These are phyloP conservation scores for Penicillium sp. DNA, from an alignment of 2,329 filamentous ascomycete genomes.

Conservation along the genomic window DNA sequence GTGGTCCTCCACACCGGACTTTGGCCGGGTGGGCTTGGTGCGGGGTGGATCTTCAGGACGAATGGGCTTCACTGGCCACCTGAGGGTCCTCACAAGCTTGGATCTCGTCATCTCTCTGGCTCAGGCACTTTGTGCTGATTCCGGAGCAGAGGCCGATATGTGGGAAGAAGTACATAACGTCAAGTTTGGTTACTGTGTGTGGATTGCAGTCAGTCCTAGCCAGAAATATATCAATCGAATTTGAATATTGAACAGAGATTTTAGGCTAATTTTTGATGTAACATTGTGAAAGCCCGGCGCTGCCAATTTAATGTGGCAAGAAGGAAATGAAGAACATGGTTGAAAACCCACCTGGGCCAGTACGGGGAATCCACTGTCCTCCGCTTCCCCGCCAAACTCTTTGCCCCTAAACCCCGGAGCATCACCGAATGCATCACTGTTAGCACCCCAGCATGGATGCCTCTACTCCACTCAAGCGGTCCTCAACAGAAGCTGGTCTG, in stretches of 20 bases:
- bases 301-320: neutral
- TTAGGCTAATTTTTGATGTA: neutral
- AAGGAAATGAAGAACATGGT: neutral
- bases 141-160: neutral
- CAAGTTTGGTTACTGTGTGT: neutral
- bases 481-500: conserved; percentile 36
- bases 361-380: conserved; percentile 7
- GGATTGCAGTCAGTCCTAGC: neutral
- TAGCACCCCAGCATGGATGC: conserved; percentile 17
- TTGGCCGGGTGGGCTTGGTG: conserved; percentile 14
- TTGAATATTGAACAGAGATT: neutral
- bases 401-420: conserved; percentile 24
- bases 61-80: conserved; percentile 1
- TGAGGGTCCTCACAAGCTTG: neutral
- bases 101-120: neutral
- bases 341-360: neutral
- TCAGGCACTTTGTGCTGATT: neutral
- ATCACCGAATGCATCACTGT: conserved; percentile 18
- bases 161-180: neutral
- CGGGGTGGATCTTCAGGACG: conserved; percentile 14
- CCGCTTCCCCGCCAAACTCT: conserved; percentile 15
- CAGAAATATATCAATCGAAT: neutral
- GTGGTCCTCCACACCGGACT: conserved; percentile 33
- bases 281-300: neutral
- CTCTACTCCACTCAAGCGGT: conserved; percentile 36